These are phyloP conservation scores for Megacollybia marginata DNA, from an alignment of 768 basidiomycete species.

Conservation along the genomic window DNA sequence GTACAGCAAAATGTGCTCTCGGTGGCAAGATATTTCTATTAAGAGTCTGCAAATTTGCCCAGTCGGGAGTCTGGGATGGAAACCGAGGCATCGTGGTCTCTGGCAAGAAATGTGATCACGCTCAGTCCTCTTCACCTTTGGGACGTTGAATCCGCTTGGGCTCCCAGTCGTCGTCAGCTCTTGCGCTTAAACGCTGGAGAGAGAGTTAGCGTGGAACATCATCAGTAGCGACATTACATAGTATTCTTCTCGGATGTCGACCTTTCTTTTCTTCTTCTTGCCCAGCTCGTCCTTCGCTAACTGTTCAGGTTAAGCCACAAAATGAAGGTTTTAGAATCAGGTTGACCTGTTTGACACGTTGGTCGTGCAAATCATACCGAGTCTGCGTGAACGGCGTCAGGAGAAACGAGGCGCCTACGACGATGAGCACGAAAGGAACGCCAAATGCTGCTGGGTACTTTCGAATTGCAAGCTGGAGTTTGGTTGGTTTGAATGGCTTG, in stretches of 20 bases:
- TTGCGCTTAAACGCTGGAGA: slow-evolving; percentile 55
- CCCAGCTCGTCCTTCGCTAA: slow-evolving; percentile 71
- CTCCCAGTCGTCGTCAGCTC: slow-evolving; percentile 73
- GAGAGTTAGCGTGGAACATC: background rate
- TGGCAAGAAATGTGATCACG: too few relatives aligned
- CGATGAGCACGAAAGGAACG: slow-evolving; percentile 75
- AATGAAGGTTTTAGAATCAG: background rate
- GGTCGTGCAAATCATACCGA: slow-evolving; percentile 81
- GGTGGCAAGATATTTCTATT: slow-evolving; percentile 3
- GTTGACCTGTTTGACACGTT: slow-evolving; percentile 61
- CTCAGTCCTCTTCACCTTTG: slow-evolving; percentile 36
- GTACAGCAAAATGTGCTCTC: slow-evolving; percentile 3
- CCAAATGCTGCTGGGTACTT: slow-evolving; percentile 75
- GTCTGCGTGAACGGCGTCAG: slow-evolving; percentile 82
- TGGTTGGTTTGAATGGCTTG: slow-evolving; percentile 34
- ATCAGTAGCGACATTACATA: slow-evolving; percentile 54
- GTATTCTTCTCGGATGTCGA: slow-evolving; percentile 94
- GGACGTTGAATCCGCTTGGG: slow-evolving; percentile 78
- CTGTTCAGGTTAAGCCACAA: slow-evolving; percentile 22
- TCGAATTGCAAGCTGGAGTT: slow-evolving; percentile 36
- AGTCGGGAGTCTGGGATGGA: slow-evolving; percentile 2
- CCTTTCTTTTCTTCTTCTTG: slow-evolving; percentile 67
- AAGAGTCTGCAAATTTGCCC: slow-evolving; percentile 3
- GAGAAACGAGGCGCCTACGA: slow-evolving; percentile 83
- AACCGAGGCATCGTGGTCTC: background rate